These are phyloP conservation scores for Neohortaea acidophila DNA, from an alignment of 495 filamentous ascomycete species.

Conservation along the genomic window DNA sequence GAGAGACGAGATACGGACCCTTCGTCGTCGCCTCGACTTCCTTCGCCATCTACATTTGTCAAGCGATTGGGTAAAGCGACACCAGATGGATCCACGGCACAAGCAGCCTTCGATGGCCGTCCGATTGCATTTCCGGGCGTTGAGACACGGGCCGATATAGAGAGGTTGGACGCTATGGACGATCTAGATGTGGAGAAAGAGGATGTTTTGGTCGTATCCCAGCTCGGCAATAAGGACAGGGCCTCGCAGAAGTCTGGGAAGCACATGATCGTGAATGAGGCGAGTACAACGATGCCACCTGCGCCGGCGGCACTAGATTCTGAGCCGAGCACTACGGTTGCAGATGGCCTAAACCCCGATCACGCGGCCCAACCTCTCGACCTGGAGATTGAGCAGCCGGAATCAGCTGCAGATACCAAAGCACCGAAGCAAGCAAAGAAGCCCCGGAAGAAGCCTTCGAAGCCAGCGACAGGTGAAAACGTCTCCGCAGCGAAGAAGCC, in stretches of 20 bases:
- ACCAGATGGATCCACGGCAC: neutral
- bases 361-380: too few species aligned
- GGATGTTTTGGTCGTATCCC: neutral
- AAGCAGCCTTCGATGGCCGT: neutral
- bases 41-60: conserved; percentile 1
- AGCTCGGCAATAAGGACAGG: neutral
- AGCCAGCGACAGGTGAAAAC: neutral
- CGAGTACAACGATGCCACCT: neutral
- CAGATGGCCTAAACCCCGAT: too few species aligned
- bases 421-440: neutral
- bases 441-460: neutral
- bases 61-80: neutral
- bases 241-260: neutral
- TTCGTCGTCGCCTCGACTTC: neutral
- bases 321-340: neutral
- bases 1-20: neutral
- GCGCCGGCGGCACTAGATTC: neutral
- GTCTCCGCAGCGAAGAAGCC: conserved; percentile 1
- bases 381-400: neutral
- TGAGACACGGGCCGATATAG: too few species aligned
- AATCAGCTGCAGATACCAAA: neutral
- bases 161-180: neutral
- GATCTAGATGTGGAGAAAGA: neutral
- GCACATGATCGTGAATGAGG: neutral
- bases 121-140: neutral